Conservation (phyloP, 2,329 filamentous ascomycete genomes). For the Cercospora nicotianae region DNA sequence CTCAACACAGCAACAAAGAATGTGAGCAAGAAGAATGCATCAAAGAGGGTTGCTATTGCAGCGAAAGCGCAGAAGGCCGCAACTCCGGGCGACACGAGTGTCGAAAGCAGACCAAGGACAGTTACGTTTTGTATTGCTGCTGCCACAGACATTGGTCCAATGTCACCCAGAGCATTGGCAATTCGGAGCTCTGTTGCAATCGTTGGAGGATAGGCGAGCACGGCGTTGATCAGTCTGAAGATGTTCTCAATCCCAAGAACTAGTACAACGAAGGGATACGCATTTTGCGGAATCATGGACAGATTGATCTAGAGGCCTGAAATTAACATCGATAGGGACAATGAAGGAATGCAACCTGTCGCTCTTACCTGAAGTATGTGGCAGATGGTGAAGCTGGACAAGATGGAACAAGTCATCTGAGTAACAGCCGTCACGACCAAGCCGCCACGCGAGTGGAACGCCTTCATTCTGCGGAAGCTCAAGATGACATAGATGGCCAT, state of each 20-base stretch:
- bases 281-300: constrained; percentile 70
- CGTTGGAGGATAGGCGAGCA: constrained; percentile 69
- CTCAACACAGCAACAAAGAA: constrained; percentile 79
- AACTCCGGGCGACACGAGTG: constrained; percentile 67
- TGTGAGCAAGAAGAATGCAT: constrained; percentile 75
- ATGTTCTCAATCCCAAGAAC: constrained; percentile 74
- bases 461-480: constrained; percentile 67
- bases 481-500: constrained; percentile 65
- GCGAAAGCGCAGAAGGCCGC: constrained; percentile 75
- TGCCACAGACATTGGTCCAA: constrained; percentile 67
- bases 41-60: constrained; percentile 71
- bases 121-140: constrained; percentile 68
- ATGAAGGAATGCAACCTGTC: too few species aligned
- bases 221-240: constrained; percentile 74
- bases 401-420: constrained; percentile 67
- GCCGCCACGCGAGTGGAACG: constrained; percentile 73
- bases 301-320: constrained; percentile 56
- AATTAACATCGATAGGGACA: neutral
- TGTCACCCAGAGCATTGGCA: constrained; percentile 71
- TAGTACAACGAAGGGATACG: constrained; percentile 75
- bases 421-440: constrained; percentile 68
- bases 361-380: constrained; percentile 66
- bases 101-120: constrained; percentile 66
- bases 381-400: constrained; percentile 78
- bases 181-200: constrained; percentile 68